phyloP scores from a whole-genome alignment of 2,329 filamentous ascomycete species.

The Cytospora schulzeri region DNA sequence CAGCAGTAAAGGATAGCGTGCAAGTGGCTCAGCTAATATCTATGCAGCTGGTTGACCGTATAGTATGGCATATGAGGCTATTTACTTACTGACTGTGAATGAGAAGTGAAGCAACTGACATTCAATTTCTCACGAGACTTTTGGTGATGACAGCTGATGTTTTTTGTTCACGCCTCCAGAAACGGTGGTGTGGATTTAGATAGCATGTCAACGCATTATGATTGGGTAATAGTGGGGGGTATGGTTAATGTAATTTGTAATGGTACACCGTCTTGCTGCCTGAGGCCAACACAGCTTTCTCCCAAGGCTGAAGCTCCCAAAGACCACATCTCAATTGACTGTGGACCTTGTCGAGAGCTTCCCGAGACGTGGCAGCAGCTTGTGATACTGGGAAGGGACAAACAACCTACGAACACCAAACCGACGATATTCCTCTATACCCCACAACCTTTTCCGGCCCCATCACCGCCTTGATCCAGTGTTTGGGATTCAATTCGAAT shows the following conservation, averaged over 20 bases:
- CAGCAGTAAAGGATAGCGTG: too few species aligned
- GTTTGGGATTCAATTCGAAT: background rate
- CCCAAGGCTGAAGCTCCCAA: slow-evolving; percentile 23
- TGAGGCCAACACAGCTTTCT: slow-evolving; percentile 16
- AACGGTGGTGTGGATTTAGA: background rate
- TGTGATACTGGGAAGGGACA: slow-evolving; percentile 7
- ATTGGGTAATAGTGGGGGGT: background rate
- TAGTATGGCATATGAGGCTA: background rate
- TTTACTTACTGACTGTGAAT: background rate
- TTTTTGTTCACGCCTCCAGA: background rate
- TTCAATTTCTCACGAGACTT: too few species aligned
- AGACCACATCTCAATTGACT: slow-evolving; percentile 29
- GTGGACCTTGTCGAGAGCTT: slow-evolving; percentile 15
- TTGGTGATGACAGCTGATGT: background rate
- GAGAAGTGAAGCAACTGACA: background rate
- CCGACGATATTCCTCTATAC: slow-evolving; percentile 7
- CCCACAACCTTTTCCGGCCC: background rate
- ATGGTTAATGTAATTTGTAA: too few species aligned
- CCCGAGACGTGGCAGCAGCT: slow-evolving; percentile 23
- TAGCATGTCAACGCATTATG: background rate
- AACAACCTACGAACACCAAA: slow-evolving; percentile 15
- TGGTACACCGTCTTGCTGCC: slow-evolving; percentile 11
- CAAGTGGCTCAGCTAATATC: too few species aligned
- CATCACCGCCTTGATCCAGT: background rate
- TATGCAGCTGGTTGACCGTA: background rate